A percentile compares a stretch with the other conserved stretches of the same genome.
Conservation (phyloP, 768 basidiomycete species). For the Cantharellus anzutake region DNA sequence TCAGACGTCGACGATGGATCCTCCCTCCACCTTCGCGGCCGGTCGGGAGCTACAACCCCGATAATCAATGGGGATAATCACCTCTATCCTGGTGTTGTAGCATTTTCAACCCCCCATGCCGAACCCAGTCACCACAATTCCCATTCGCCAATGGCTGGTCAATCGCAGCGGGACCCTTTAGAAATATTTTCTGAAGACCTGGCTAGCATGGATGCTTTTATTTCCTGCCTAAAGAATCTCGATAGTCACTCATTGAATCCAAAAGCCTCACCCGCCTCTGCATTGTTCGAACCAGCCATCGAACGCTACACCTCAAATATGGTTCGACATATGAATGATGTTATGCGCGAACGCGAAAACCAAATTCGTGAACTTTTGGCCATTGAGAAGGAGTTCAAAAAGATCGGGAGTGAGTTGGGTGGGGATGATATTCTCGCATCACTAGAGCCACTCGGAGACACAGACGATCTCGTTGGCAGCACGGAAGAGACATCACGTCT, state of each 20-base stretch:
- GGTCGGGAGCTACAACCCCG: too few relatives aligned
- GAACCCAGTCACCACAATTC: not conserved
- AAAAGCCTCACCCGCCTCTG: constrained; percentile 22
- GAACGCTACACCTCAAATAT: constrained; percentile 58
- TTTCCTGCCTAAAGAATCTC: constrained; percentile 47
- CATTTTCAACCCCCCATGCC: not conserved
- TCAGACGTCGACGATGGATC: not conserved
- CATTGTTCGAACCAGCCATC: constrained; percentile 19
- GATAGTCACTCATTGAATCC: constrained; percentile 30
- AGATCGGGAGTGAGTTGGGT: constrained; percentile 58
- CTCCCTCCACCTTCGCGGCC: too few relatives aligned
- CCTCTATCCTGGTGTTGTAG: not conserved
- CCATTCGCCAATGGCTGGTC: not conserved
- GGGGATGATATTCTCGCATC: constrained; percentile 53
- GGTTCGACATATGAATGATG: constrained; percentile 59
- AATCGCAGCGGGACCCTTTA: constrained; percentile 35
- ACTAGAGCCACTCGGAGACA: constrained; percentile 39
- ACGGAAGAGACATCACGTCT: not conserved
- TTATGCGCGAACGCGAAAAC: constrained; percentile 54
- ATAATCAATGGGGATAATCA: not conserved
- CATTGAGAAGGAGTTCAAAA: constrained; percentile 61
- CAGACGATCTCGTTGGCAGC: constrained; percentile 27
- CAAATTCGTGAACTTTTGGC: constrained; percentile 65
- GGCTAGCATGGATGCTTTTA: constrained; percentile 58
- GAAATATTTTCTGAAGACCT: constrained; percentile 52